Conservation (phyloP, 2,329 filamentous ascomycete genomes). For the Sclerotinia spermophila region DNA sequence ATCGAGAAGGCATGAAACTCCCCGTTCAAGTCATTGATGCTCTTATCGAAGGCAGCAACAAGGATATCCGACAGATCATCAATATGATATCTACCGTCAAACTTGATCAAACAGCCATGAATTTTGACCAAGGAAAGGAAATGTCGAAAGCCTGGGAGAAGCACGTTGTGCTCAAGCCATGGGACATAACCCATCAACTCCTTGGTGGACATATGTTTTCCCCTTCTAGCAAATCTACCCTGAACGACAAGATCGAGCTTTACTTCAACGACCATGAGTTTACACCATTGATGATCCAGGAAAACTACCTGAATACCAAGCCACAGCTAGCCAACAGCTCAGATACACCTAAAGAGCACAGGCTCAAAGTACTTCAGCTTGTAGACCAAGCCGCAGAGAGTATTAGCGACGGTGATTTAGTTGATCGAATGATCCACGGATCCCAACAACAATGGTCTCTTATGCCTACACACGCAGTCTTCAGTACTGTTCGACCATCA, state of each 20-base stretch:
- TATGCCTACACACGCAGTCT: slow-evolving; percentile 94
- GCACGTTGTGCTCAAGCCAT: slow-evolving; percentile 91
- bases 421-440: slow-evolving; percentile 97
- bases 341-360: slow-evolving; percentile 62
- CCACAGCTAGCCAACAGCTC: slow-evolving; percentile 51
- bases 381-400: slow-evolving; percentile 86
- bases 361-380: slow-evolving; percentile 79
- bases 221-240: slow-evolving; percentile 73
- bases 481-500: slow-evolving; percentile 88
- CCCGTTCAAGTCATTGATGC: slow-evolving; percentile 81
- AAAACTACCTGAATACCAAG: slow-evolving; percentile 88
- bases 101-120: slow-evolving; percentile 75
- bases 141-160: slow-evolving; percentile 99
- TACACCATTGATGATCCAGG: slow-evolving; percentile 95
- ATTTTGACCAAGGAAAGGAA: slow-evolving; percentile 79
- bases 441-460: slow-evolving; percentile 97
- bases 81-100: slow-evolving; percentile 98
- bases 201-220: slow-evolving; percentile 84
- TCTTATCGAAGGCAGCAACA: slow-evolving; percentile 89
- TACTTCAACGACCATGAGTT: slow-evolving; percentile 99
- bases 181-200: slow-evolving; percentile 96
- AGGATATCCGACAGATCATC: slow-evolving; percentile 95
- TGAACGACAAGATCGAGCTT: slow-evolving; percentile 97
- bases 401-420: slow-evolving; percentile 94
- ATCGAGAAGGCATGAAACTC: slow-evolving; percentile 83